phyloP scores from a whole-genome alignment of 179 eudicot species.

The Spinacia oleracea region DNA sequence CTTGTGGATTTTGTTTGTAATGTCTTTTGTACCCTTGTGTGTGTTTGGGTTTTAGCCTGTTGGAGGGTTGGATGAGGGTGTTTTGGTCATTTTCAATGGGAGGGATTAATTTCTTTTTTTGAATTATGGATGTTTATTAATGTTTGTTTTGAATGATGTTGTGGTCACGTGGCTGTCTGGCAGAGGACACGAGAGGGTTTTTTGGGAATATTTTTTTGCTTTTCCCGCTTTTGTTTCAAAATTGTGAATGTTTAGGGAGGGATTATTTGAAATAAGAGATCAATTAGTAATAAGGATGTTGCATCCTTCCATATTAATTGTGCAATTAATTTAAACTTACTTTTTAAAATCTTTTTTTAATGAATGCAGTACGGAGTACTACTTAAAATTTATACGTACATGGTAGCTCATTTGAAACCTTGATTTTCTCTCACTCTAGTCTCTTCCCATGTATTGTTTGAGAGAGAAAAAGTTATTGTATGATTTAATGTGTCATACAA shows the following conservation, averaged over 20 bases:
- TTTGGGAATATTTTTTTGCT: too few relatives aligned
- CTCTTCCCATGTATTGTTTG: too few relatives aligned
- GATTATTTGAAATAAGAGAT: not conserved
- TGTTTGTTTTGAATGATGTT: not conserved
- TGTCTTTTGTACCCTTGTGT: slow-evolving; percentile 13
- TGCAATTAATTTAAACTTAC: too few relatives aligned
- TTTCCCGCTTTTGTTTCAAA: slow-evolving; percentile 28
- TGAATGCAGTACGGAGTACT: too few relatives aligned
- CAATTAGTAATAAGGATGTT: too few relatives aligned
- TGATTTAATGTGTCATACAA: too few relatives aligned
- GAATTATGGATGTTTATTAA: not conserved
- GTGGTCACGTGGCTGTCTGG: slow-evolving; percentile 10
- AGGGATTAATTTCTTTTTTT: not conserved
- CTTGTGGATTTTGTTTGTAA: not conserved
- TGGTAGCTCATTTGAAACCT: too few relatives aligned
- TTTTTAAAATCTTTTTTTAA: too few relatives aligned
- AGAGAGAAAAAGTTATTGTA: too few relatives aligned
- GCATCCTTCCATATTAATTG: too few relatives aligned
- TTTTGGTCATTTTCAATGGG: not conserved
- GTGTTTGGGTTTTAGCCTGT: not conserved
- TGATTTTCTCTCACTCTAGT: too few relatives aligned
- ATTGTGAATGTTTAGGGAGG: slow-evolving; percentile 11
- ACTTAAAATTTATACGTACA: too few relatives aligned
- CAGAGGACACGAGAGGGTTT: not conserved
- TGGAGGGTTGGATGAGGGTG: not conserved